Conservation (phyloP, 2,329 filamentous ascomycete genomes). For the Parafenestella ontariensis region DNA sequence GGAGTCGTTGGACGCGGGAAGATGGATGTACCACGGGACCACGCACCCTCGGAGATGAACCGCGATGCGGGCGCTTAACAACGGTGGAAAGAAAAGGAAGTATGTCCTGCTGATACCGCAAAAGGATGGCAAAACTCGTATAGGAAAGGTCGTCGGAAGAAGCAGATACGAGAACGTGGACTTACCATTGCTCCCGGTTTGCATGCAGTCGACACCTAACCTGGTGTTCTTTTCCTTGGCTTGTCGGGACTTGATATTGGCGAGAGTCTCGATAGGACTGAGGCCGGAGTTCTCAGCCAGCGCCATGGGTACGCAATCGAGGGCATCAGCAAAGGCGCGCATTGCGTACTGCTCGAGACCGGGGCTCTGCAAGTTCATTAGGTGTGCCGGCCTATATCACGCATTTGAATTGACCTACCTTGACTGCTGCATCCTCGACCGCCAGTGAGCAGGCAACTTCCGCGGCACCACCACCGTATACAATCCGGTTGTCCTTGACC, state of each 20-base stretch:
- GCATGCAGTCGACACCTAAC: constrained; percentile 97
- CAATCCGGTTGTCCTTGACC: constrained; percentile 93
- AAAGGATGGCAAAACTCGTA: neutral
- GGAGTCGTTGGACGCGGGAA: constrained; percentile 21
- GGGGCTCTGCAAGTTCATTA: constrained; percentile 66
- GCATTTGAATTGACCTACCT: constrained; percentile 55
- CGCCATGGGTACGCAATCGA: constrained; percentile 93
- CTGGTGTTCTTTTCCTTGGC: constrained; percentile 82
- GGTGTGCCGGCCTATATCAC: neutral
- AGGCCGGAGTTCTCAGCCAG: constrained; percentile 96
- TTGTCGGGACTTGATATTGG: constrained; percentile 94
- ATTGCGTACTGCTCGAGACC: constrained; percentile 99
- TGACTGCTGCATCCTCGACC: constrained; percentile 91
- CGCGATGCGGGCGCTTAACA: constrained; percentile 14
- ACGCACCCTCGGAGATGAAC: constrained; percentile 13
- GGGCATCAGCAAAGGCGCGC: constrained; percentile 94
- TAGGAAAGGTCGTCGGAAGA: constrained; percentile 7
- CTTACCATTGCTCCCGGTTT: constrained; percentile 83
- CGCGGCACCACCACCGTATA: constrained; percentile 95
- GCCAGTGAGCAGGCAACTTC: constrained; percentile 97
- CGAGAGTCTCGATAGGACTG: constrained; percentile 93
- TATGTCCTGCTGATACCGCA: constrained; percentile 1
- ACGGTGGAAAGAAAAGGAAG: constrained; percentile 24
- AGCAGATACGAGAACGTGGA: constrained; percentile 12
- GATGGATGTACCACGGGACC: constrained; percentile 26